These are phyloP conservation scores for Globisporangium spiculum DNA, from an alignment of 352 stramenopile species.

Conservation along the genomic window DNA sequence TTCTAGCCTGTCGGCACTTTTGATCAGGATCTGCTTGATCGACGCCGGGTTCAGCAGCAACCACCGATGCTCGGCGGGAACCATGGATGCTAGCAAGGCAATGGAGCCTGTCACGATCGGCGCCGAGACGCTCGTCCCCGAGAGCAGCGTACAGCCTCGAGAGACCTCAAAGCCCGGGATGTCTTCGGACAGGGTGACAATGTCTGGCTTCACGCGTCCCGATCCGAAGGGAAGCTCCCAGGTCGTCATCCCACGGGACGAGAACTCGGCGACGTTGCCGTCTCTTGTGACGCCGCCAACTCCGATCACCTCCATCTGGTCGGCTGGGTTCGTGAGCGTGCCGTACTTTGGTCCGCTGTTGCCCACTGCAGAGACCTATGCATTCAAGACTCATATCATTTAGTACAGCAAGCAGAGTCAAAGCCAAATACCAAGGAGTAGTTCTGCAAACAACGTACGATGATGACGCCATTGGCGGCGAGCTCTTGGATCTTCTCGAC, in stretches of 20 bases:
- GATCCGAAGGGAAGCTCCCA: conserved; percentile 81
- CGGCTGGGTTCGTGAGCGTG: conserved; percentile 80
- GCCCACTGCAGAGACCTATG: conserved; percentile 72
- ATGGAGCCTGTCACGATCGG: conserved; percentile 79
- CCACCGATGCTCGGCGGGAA: conserved; percentile 49
- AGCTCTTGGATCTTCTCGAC: conserved; percentile 88
- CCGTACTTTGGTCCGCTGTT: conserved; percentile 86
- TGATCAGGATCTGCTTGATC: conserved; percentile 66
- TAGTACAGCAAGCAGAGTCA: not conserved
- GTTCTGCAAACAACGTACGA: conserved; percentile 33
- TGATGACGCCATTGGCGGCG: conserved; percentile 69
- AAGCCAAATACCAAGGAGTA: conserved; percentile 2
- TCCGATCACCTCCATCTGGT: conserved; percentile 84
- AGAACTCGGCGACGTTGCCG: conserved; percentile 71
- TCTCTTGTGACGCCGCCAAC: conserved; percentile 66
- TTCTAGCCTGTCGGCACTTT: conserved; percentile 47
- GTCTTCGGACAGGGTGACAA: conserved; percentile 66
- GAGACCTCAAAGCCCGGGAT: conserved; percentile 58
- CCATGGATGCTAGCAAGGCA: conserved; percentile 73
- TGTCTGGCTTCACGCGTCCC: conserved; percentile 85
- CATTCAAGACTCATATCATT: not conserved
- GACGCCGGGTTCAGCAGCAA: conserved; percentile 58
- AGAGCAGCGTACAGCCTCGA: conserved; percentile 57
- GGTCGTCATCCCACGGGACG: conserved; percentile 82
- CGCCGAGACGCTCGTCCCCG: conserved; percentile 81